These are phyloP conservation scores for Endoconidiophora laricicola DNA, from an alignment of 2,329 filamentous ascomycete genomes.

Conservation along the genomic window DNA sequence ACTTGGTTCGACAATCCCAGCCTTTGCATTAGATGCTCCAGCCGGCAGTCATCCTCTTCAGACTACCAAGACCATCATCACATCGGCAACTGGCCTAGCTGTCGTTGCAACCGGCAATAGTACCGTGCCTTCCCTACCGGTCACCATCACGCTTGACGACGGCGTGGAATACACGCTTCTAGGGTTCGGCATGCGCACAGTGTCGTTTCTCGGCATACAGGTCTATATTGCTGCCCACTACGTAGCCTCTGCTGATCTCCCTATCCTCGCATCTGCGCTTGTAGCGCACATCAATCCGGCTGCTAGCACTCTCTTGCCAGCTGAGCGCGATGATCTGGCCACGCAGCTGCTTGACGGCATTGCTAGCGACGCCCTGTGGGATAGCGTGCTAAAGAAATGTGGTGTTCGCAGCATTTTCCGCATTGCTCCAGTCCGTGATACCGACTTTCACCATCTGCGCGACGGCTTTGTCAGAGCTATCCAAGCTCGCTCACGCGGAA, in stretches of 20 bases:
- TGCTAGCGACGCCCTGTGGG: conserved; percentile 59
- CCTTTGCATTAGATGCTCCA: conserved; percentile 7
- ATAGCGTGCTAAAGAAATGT: conserved; percentile 46
- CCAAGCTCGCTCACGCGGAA: conserved; percentile 45
- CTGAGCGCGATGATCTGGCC: conserved; percentile 61
- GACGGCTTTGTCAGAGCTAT: conserved; percentile 85
- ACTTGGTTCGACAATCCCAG: background rate
- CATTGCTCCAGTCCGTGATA: conserved; percentile 80
- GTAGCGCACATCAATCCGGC: conserved; percentile 58
- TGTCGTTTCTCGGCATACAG: conserved; percentile 77
- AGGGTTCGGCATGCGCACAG: conserved; percentile 72
- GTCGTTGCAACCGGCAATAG: conserved; percentile 51
- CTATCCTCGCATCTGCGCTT: conserved; percentile 60
- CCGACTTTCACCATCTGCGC: conserved; percentile 80
- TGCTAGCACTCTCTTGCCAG: conserved; percentile 68
- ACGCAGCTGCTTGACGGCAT: conserved; percentile 51
- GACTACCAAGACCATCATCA: conserved; percentile 6
- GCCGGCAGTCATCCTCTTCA: conserved; percentile 8
- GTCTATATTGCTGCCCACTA: conserved; percentile 94
- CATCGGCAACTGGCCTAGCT: background rate
- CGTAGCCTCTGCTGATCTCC: conserved; percentile 67
- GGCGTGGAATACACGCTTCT: conserved; percentile 68
- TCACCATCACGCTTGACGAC: conserved; percentile 42
- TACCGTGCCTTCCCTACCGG: conserved; percentile 65
- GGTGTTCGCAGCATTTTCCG: conserved; percentile 63